Conservation (phyloP, 2,329 filamentous ascomycete species). For the Talaromyces sp. region DNA sequence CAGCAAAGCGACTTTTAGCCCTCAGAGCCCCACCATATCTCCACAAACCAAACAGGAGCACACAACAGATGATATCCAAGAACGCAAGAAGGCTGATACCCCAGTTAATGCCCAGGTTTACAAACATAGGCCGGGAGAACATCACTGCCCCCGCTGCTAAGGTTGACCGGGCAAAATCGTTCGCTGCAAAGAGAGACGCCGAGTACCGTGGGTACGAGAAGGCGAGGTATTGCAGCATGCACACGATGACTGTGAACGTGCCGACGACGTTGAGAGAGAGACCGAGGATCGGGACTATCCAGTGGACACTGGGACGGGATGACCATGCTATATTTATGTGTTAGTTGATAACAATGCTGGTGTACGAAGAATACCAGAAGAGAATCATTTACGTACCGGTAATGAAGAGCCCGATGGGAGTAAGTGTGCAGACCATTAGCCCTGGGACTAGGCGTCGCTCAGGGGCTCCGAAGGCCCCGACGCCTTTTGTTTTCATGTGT, state of each 20-base stretch:
- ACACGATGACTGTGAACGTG: conserved; percentile 41
- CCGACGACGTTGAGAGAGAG: conserved; percentile 36
- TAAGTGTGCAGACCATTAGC: neutral
- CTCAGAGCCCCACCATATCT: neutral
- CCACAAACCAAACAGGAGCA: neutral
- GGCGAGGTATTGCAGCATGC: conserved; percentile 37
- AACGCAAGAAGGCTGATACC: conserved; percentile 31
- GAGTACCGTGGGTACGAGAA: conserved; percentile 31
- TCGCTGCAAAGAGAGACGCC: conserved; percentile 32
- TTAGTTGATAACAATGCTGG: too few species aligned
- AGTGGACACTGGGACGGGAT: conserved; percentile 27
- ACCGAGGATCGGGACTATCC: conserved; percentile 37
- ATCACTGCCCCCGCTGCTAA: conserved; percentile 34
- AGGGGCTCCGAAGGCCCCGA: conserved; percentile 18
- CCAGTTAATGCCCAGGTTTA: conserved; percentile 24
- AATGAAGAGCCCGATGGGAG: conserved; percentile 53
- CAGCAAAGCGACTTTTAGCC: neutral
- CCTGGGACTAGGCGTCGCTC: conserved; percentile 34
- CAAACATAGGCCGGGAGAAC: conserved; percentile 24
- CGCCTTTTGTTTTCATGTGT: neutral
- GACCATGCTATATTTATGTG: conserved; percentile 20
- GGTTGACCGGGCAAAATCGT: conserved; percentile 27
- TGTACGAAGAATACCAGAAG: too few species aligned
- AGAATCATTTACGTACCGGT: too few species aligned
- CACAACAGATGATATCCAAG: conserved; percentile 26